Conservation (phyloP, 2,329 filamentous ascomycete species). For the Conoideocrella luteorostrata region DNA sequence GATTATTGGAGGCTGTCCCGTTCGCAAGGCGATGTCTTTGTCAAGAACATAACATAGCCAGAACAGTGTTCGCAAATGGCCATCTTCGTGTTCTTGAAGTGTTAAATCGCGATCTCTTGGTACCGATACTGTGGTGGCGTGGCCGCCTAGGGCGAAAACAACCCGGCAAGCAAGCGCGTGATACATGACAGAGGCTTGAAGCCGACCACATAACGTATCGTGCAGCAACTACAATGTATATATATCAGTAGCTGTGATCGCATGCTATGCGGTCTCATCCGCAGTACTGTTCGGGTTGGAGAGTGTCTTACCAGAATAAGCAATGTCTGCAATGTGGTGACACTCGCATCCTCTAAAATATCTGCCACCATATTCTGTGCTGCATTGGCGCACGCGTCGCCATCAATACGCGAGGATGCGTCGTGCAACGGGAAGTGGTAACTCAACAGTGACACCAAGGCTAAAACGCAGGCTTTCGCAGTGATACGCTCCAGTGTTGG, state of each 20-base stretch:
- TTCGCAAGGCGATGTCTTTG: constrained; percentile 49
- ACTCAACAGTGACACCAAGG: constrained; percentile 36
- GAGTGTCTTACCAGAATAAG: constrained; percentile 39
- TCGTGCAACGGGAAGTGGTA: constrained; percentile 14
- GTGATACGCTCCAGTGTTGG: constrained; percentile 22
- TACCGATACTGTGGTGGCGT: constrained; percentile 22
- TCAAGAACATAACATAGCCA: constrained; percentile 50
- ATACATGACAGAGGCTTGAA: constrained; percentile 38
- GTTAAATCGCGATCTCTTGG: constrained; percentile 11
- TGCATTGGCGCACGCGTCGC: constrained; percentile 32
- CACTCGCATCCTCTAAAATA: constrained; percentile 34
- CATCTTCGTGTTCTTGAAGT: constrained; percentile 19
- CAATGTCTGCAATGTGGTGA: constrained; percentile 38
- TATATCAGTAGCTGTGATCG: not conserved
- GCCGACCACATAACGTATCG: constrained; percentile 37
- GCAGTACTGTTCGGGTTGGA: no score
- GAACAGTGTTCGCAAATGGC: constrained; percentile 38
- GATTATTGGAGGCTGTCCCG: constrained; percentile 45
- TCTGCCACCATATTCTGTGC: constrained; percentile 36
- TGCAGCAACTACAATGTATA: constrained; percentile 28
- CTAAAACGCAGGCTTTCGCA: constrained; percentile 40
- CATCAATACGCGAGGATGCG: constrained; percentile 24
- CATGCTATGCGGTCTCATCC: no score
- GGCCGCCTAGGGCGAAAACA: constrained; percentile 42
- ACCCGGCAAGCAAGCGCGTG: constrained; percentile 39